These are phyloP conservation scores for Pezicula carpinea DNA, from an alignment of 2,329 filamentous ascomycete genomes.

Conservation along the genomic window DNA sequence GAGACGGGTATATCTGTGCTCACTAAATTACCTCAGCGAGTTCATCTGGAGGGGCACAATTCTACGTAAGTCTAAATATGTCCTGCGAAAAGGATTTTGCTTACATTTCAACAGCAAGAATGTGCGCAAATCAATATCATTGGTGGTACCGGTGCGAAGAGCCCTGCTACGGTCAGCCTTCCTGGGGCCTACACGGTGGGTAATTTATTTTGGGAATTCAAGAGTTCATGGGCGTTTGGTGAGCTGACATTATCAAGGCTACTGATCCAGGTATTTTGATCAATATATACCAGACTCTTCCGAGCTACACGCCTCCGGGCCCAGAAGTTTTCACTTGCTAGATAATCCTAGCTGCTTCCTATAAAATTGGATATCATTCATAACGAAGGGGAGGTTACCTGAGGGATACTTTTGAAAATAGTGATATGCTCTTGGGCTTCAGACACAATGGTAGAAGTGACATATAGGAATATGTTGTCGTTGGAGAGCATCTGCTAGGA, in stretches of 20 bases:
- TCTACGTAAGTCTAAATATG: slow-evolving; percentile 32
- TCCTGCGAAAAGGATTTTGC: too few relatives aligned
- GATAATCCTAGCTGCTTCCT: too few relatives aligned
- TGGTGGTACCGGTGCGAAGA: slow-evolving; percentile 27
- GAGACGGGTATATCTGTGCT: too few relatives aligned
- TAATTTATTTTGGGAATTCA: slow-evolving; percentile 27
- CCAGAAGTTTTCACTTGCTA: slow-evolving; percentile 25
- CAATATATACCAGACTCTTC: slow-evolving; percentile 34
- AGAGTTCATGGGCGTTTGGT: neutral
- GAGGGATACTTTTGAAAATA: too few relatives aligned
- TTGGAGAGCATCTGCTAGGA: too few relatives aligned
- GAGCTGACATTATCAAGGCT: slow-evolving; percentile 14
- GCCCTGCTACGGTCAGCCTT: slow-evolving; percentile 16
- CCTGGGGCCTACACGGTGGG: slow-evolving; percentile 18
- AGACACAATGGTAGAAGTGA: neutral
- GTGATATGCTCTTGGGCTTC: too few relatives aligned
- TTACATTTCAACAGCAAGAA: slow-evolving; percentile 31
- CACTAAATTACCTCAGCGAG: slow-evolving; percentile 24
- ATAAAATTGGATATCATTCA: too few relatives aligned
- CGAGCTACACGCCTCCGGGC: slow-evolving; percentile 34
- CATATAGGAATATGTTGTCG: neutral
- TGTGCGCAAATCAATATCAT: slow-evolving; percentile 42
- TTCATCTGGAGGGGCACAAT: slow-evolving; percentile 36
- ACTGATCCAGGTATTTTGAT: slow-evolving; percentile 42
- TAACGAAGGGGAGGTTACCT: too few relatives aligned